Evolutionary conservation across 2,329 filamentous ascomycete genomes (phyloP).

Genomic region (Sporothrix curviconia): DNA sequence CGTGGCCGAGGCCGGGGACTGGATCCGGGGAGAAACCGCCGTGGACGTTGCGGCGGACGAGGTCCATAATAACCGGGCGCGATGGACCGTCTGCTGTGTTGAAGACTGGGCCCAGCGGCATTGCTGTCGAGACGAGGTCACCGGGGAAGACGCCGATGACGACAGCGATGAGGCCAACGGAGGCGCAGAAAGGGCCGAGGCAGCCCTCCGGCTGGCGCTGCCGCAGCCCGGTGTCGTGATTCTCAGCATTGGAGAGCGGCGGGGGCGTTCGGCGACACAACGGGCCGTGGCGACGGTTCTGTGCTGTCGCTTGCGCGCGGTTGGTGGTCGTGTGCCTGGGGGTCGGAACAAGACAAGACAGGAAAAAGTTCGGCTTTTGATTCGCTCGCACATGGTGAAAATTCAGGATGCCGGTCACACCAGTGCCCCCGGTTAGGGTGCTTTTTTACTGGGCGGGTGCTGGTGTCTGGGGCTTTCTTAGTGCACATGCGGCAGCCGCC

Average conservation of each 20-base stretch:
- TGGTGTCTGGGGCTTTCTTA: too few species aligned
- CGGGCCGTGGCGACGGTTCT: not conserved
- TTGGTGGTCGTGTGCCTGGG: not conserved
- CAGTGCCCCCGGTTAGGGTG: too few species aligned
- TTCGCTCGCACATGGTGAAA: not conserved
- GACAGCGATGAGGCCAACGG: not conserved
- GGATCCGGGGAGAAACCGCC: too few species aligned
- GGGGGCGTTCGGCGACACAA: not conserved
- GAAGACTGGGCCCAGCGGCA: not conserved
- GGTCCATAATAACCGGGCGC: not conserved
- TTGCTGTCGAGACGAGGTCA: too few species aligned
- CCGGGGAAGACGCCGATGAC: not conserved
- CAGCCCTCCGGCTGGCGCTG: not conserved
- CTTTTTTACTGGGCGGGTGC: too few species aligned
- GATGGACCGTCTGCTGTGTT: not conserved
- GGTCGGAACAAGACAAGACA: not conserved
- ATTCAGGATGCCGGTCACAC: not conserved
- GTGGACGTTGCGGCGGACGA: not conserved
- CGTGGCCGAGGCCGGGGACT: not conserved
- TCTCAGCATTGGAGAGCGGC: slow-evolving; percentile 12
- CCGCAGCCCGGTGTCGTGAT: slow-evolving; percentile 14
- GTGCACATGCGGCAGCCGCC: too few species aligned
- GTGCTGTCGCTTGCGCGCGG: not conserved
- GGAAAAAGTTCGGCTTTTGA: not conserved
- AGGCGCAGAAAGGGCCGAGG: not conserved